These are phyloP conservation scores for Scheffersomyces parashehatae DNA, from an alignment of 1,139 yeast genomes.

Conservation along the genomic window DNA sequence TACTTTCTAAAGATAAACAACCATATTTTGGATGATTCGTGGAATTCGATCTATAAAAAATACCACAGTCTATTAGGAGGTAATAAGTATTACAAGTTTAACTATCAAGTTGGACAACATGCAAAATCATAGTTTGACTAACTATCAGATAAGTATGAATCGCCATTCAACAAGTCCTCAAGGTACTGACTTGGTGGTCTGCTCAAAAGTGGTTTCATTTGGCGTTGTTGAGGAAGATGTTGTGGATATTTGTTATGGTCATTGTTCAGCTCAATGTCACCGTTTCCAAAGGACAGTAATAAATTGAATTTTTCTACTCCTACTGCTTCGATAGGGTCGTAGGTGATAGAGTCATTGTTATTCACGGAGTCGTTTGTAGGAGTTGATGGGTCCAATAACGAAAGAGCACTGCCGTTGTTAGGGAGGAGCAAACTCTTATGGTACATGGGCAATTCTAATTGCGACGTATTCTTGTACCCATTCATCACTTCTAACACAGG, in stretches of 20 bases:
- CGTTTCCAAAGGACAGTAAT: not conserved
- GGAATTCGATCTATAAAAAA: too few relatives aligned
- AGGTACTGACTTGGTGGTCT: slow-evolving; percentile 36
- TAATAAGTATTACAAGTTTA: too few relatives aligned
- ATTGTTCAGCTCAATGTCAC: not conserved
- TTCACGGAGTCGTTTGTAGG: not conserved
- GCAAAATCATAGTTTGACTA: too few relatives aligned
- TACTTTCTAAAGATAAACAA: too few relatives aligned
- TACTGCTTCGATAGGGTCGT: not conserved
- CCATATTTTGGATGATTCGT: too few relatives aligned
- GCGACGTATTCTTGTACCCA: slow-evolving; percentile 9
- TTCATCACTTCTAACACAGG: slow-evolving; percentile 28
- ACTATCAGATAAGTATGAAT: not conserved
- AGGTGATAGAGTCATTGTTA: not conserved
- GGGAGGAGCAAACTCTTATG: slow-evolving; percentile 8
- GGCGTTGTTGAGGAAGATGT: not conserved
- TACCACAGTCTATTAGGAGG: too few relatives aligned
- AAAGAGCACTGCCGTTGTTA: not conserved
- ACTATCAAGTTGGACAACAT: too few relatives aligned
- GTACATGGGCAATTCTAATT: slow-evolving; percentile 22
- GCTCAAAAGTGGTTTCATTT: slow-evolving; percentile 5
- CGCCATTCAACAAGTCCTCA: slow-evolving; percentile 24
- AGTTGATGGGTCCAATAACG: not conserved
- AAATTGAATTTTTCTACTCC: slow-evolving; percentile 1
- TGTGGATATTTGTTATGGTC: not conserved